Base-by-base conservation (phyloP, 441 rosid species). In the Pelargonium australe region DNA sequence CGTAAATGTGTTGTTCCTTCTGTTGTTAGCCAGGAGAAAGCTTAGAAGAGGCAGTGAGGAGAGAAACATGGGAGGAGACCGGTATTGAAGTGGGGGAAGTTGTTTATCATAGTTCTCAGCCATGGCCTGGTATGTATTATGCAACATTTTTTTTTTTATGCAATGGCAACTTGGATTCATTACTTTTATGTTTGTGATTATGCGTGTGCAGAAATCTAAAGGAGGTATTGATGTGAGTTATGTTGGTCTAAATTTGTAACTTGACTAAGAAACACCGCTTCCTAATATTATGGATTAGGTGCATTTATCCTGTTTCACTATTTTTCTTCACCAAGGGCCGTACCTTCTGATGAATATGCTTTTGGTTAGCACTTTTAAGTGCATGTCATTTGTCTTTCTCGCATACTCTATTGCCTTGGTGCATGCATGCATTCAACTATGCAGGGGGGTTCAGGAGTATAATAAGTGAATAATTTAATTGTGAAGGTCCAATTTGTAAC, bases 81-180 rank as follows among this genome's bases (percentile, higher is more conserved):
- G 87, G 97, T 19, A 89, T 94, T 77, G 97, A 94, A 85, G 99
- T 94, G 61, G 99, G 90, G 71, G 88, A 91, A 75, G 96, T 94
- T 67, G 80, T 84, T 25, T 94, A 91, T 68, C 96, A 91, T 80
- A 91, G 96, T 80, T 94, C 96, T 76, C 98, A 91, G 84, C 97
- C 98, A 7, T 89, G 97, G 98, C 98, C 98, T 63, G 97, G 97
- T 90, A 83, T 67, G 16, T n/a, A 4, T 53, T 53, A 4, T 53
- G 60, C 17, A 14, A 53, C 17, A 40, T 9, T 60, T 60, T 7
- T 60, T 60, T 7, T 45, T 7, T 7, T 45, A 2, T 8, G 53
- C 53, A 7, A 7, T 13, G 13, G 11, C 53, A 9, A 8, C 11
- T 13, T 25, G 31, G n/a, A 7, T 65, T 14, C 28, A 40, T 62